Evolutionary conservation across 805 yeast species (phyloP), one percentile per base, ranked within the genome.

Genomic region (Citeromyces nyonsensis): DNA sequence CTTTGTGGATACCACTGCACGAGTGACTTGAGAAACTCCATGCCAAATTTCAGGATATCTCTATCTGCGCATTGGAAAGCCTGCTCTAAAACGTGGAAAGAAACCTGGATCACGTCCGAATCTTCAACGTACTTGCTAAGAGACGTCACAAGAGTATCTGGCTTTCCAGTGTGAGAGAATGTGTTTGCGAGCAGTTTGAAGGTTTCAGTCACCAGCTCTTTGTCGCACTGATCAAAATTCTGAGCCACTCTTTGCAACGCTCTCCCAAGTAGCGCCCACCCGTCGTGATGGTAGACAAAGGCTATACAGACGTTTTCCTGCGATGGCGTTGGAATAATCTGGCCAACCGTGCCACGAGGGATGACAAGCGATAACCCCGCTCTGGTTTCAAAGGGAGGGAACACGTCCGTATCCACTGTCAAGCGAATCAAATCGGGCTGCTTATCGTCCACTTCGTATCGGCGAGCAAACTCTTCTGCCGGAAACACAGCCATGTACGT

Each of bases 241-340:
- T 54, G 57, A 1, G 69, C 59, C 7, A 77, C 52, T 40, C 78
- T 78, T 40, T 80, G 85, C 24, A 86, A 51, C 0, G 81, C 56
- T 43, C 94, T 65, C 2, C 96, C 96, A 11, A 88, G 43, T 18
- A 80, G 53, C 0, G 94, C 68, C 94, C 96, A 85, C 1, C 96
- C 96, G 45, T 75, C 81, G 48, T 75, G 84, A 3, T 65, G 63
- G 47, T 78, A 70, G 18, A 76, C 55, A 55, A 91, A 85, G 14
- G 83, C 65, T 3, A 80, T 79, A 11, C 67, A 43, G 6, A 30
- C 31, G 11, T 30, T 32, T n/a, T 24, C 12, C 25, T 29, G 29
- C 15, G 29, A 32, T 10, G 28, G 11, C 4, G 32, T 28, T 1
- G 83, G 74, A 22, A 86, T 51, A 3, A 82, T 52, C 40, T 78